phyloP scores from a whole-genome alignment of 1,284 basidiomycete species.

The Cutaneotrichosporon arboriforme region DNA sequence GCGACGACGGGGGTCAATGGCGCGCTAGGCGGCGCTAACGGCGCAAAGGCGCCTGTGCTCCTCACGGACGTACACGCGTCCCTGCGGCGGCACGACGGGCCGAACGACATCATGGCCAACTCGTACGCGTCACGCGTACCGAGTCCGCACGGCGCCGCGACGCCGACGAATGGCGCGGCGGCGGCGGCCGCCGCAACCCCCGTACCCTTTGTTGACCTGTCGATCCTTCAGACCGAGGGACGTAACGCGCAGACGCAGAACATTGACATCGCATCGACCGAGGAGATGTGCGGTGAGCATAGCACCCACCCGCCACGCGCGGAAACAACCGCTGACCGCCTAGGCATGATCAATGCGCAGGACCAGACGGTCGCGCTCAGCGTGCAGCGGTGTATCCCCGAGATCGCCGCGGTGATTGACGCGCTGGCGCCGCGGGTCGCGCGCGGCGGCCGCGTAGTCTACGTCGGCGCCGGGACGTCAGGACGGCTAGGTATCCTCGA shows the following conservation, averaged over 20 bases:
- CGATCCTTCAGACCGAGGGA: constrained; percentile 17
- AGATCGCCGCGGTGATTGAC: constrained; percentile 19
- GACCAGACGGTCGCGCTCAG: constrained; percentile 17
- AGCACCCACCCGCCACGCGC: no score
- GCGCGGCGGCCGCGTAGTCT: constrained; percentile 20
- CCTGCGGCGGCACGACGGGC: background rate
- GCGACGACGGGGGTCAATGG: no score
- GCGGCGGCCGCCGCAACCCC: background rate
- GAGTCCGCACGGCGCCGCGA: background rate
- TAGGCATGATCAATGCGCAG: constrained; percentile 23
- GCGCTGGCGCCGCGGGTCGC: constrained; percentile 11
- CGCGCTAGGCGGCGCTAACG: no score
- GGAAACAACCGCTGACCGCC: no score
- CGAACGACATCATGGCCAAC: constrained; percentile 1
- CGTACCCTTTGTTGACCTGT: constrained; percentile 11
- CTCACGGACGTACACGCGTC: background rate
- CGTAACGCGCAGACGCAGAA: constrained; percentile 15
- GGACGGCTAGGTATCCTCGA: constrained; percentile 24
- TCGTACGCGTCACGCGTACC: background rate
- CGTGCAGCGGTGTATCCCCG: constrained; percentile 14
- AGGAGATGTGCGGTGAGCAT: constrained; percentile 26
- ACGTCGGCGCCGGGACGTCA: constrained; percentile 20
- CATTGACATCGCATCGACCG: constrained; percentile 20
- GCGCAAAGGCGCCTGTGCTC: no score
- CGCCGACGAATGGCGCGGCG: background rate